Base-by-base conservation (phyloP, 345 rosid genomes). In the Aurinia saxatilis region DNA sequence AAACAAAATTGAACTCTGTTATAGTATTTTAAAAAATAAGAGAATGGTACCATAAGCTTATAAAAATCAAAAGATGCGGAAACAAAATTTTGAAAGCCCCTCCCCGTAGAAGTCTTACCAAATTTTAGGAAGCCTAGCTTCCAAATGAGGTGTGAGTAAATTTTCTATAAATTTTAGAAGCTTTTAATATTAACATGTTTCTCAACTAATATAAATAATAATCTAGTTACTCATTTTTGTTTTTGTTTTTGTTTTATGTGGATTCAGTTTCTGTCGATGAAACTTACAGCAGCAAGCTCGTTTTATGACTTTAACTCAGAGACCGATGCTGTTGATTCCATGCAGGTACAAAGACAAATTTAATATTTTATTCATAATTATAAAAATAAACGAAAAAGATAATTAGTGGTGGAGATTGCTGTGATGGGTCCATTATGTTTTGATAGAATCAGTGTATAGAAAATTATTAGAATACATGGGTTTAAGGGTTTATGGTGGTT, bases 231-330 rank as follows among this genome's bases (percentile, higher is more conserved):
- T 39, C 21, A 42, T 14, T 10, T 8, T n/a, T n/a, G n/a, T n/a
- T n/a, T 36, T 45, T 15, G 3, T 3, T 17, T 38, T 44, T 58
- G 39, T 69, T 25, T 50, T 33, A 2, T 39, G 52, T 60, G 33
- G 34, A 39, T 56, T 46, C 85, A 90, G 95, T 87, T 87, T 73
- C 86, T 90, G 9, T 90, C 95, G 0, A 84, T 87, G 95, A 85
- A 87, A 74, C 88, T 87, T 9, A 78, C 81, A 0, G 83, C 83
- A 50, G 95, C 95, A 56, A 84, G 90, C 73, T 60, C 77, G 25
- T 82, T 57, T 30, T 79, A 84, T 66, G 88, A 82, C 77, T 80
- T 84, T 68, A 84, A 79, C 57, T 72, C 84, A 19, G 90, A 82
- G 70, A 62, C 84, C 11, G 88, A 87, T 60, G 83, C 57, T 34